Evolutionary conservation across 257 asterid genomes (phyloP), one percentile per base, ranked within the genome.

Genomic region (Solanum rostratum): DNA sequence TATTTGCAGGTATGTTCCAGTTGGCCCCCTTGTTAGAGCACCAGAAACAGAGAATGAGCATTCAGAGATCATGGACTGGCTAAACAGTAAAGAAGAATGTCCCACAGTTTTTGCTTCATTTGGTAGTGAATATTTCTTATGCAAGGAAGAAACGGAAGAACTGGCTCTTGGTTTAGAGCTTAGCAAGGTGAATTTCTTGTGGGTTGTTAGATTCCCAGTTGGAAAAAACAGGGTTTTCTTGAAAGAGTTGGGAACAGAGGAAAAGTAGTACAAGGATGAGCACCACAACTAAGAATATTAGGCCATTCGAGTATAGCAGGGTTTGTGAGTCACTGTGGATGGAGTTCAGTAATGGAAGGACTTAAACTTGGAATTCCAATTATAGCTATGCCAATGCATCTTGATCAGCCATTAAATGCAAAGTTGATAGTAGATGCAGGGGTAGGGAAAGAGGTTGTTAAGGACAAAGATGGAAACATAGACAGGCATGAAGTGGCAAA

Each of bases 331-430:
- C 88, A 88, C 2, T 83, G 90, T 37, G 90, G 88, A 57, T 88
- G 90, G 90, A 63, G 81, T 53, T 84, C 88, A 1, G 45, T 85
- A 2, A 62, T 63, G 88, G 88, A 88, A 81, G 69, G 87, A 3
- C 50, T 85, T 71, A 80, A 71, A 69, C 39, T 84, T 41, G 88
- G 90, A 3, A 82, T 88, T 50, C 90, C 88, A 13, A 85, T 88
- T 0, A 68, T 88, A 30, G 88, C 84, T 1, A 55, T 71, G 85
- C 90, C 90, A 15, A 86, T 84, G 88, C 87, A 79, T 20, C 39
- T 84, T 10, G 90, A 88, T 27, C 90, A 88, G 46, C 88, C 88
- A 3, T 29, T 88, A 83, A 85, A 80, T 84, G 88, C 88, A 22
- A 85, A 85, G 68, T 5, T 84, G 22, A 83, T 85, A 19, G 87